Base-by-base conservation (phyloP, 1,139 yeast species). In the Pichia sp. region DNA sequence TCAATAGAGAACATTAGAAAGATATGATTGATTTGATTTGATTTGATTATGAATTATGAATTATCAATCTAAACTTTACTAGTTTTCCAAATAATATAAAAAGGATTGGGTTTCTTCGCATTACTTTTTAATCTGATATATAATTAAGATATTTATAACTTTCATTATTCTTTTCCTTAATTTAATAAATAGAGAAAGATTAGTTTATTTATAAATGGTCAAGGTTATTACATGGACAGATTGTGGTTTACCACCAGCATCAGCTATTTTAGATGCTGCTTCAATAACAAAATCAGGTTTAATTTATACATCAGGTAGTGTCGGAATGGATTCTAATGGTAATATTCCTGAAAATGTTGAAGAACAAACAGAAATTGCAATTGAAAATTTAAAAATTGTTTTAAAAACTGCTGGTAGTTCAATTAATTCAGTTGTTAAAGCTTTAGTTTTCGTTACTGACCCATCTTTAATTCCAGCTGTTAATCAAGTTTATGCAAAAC, bases 361-460 rank as follows among this genome's bases (percentile, higher is more conserved):
- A 40, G 66, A 63, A 37, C 79, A 73, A 58, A 67, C 74, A n/a
- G 64, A 57, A 47, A 57, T 64, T 47, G 76, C 74, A 16, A 67
- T 72, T 50, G 62, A 61, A 33, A 70, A 70, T 57, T 65, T 77
- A 47, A 64, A 68, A 49, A 65, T 62, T 6, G 68, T 73, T 8
- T 63, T 76, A 47, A 66, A 66, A 50, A 68, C 70, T 12, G 68
- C 67, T 26, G 71, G 70, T 8, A 53, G 67, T 3, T 63, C 68
- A 1, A 35, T 66, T 22, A 65, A 60, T 42, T 62, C 64, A 39
- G 71, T 68, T n/a, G 58, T 67, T 53, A 69, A 69, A 50, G 73
- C 65, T 4, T 56, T 65, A 51, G 60, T 67, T 53, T 69, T 69
- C 53, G 66, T 69, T 42, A 57, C 70, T 25, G 67, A 68, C 45